Percentiles rank a stretch among this genome's conserved stretches.
Evolutionary conservation across 441 rosid genomes (phyloP).

Genomic region (Cnidoscolus chayamansa): DNA sequence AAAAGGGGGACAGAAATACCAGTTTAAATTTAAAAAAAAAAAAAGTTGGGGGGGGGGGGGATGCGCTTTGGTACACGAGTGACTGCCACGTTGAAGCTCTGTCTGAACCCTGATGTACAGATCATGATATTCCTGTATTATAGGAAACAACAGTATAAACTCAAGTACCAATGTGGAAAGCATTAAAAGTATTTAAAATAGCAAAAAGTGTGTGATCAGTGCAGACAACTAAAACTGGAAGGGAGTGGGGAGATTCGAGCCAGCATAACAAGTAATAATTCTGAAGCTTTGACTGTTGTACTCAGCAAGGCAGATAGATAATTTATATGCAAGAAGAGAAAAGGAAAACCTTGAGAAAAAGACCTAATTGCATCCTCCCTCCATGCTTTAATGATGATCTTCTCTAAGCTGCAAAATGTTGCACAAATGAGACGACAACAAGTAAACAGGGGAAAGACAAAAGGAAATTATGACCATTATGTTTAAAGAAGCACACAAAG

Average conservation of each 20-base stretch:
- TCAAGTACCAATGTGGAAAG: neutral
- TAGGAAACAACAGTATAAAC: neutral
- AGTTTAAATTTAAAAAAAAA: too few relatives aligned
- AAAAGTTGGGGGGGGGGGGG: too few relatives aligned
- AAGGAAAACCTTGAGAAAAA: slow-evolving; percentile 69
- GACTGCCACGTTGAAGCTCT: slow-evolving; percentile 1
- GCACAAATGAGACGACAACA: neutral
- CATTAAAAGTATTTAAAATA: neutral
- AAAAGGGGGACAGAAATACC: neutral
- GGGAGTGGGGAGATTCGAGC: neutral
- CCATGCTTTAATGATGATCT: slow-evolving; percentile 97
- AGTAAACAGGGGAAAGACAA: neutral
- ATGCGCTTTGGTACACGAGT: neutral
- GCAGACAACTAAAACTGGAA: neutral
- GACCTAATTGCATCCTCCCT: slow-evolving; percentile 97
- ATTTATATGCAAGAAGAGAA: neutral
- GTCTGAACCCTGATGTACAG: neutral
- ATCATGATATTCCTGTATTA: neutral
- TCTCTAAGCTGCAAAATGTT: slow-evolving; percentile 65
- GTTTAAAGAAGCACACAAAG: neutral
- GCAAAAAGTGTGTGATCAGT: neutral
- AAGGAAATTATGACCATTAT: neutral
- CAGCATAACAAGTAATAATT: neutral
- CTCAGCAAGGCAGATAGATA: neutral
- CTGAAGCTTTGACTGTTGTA: neutral